phyloP scores from a whole-genome alignment of 1,284 basidiomycete genomes.

The Pholiota adiposa region DNA sequence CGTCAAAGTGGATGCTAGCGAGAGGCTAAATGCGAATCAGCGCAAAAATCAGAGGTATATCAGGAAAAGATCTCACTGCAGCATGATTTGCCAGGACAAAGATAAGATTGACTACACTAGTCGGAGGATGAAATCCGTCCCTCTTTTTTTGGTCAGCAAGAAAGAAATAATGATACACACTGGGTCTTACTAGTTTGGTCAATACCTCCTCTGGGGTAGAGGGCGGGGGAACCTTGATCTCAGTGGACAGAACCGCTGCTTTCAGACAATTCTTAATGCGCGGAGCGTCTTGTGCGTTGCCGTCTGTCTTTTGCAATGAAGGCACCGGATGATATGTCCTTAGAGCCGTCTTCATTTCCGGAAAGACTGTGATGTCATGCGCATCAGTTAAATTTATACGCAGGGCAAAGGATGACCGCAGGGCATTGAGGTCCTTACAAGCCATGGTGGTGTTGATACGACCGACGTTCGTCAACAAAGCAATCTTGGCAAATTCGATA shows the following conservation, averaged over 20 bases:
- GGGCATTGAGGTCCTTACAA: constrained; percentile 57
- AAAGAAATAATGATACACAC: background rate
- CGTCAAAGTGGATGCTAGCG: constrained; percentile 74
- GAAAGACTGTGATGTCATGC: constrained; percentile 58
- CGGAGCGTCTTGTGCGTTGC: constrained; percentile 86
- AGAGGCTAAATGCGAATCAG: constrained; percentile 53
- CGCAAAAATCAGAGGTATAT: constrained; percentile 6
- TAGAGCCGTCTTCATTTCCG: constrained; percentile 85
- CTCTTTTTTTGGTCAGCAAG: constrained; percentile 40
- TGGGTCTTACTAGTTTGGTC: constrained; percentile 50
- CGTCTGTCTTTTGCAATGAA: constrained; percentile 78
- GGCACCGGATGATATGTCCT: constrained; percentile 86
- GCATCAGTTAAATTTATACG: constrained; percentile 25
- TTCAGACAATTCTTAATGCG: constrained; percentile 81
- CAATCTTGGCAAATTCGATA: constrained; percentile 83
- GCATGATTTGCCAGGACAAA: constrained; percentile 77
- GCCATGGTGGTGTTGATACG: constrained; percentile 94
- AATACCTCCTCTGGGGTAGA: constrained; percentile 75
- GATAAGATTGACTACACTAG: constrained; percentile 79
- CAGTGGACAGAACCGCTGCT: constrained; percentile 75
- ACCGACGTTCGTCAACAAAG: constrained; percentile 89
- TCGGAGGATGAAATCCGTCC: constrained; percentile 67
- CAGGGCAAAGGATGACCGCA: constrained; percentile 15
- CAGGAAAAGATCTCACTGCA: constrained; percentile 47
- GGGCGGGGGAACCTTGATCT: constrained; percentile 68